Base-by-base conservation (phyloP, 345 rosid species). In the Syzygium grande region DNA sequence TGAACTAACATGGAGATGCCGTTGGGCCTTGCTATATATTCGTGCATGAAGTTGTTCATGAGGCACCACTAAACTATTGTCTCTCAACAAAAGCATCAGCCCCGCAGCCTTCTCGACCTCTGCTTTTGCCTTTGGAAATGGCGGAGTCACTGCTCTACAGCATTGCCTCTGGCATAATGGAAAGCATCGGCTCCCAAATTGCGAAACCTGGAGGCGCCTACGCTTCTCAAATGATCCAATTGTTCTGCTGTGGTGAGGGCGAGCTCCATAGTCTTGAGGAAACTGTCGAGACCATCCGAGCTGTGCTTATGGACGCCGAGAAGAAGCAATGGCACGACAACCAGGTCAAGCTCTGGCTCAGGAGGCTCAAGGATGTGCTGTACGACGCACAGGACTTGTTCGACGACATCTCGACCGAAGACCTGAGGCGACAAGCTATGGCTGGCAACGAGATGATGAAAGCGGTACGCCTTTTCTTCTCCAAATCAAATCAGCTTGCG, bases 391-490 rank as follows among this genome's bases (percentile, higher is more conserved):
- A 29, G 0, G 77, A 63, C 77, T 29, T 63, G 77, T 21, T 63
- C 0, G 77, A 63, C 2, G 41, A 63, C 15, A 21, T 63, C 2
- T 19, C 38, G 15, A 63, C 38, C 1, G 38, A 63, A n/a, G 11
- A 29, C 29, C 38, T 29, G 0, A 63, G 2, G 41, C 0, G 38
- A 30, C 0, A 63, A 10, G 38, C 29, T 4, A 1, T 21, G 29
- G 8, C 41, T 0, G 21, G 21, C 38, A 14, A 63, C 77, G 15
- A 29, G 41, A 14, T 63, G 5, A 0, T 0, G 9, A 61, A 61
- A 0, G 73, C 1, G 34, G 73, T 61, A 61, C 0, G 34, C 2
- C 0, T 13, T 13, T n/a, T n/a, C 73, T 61, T 63, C 38, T 29
- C 38, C 2, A 2, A 63, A 63, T 63, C 38, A 1, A 63, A 63